Percentiles rank a stretch among this genome's conserved stretches.
These are phyloP conservation scores for Puccinia polysora DNA, from an alignment of 1,284 basidiomycete genomes.

Conservation along the genomic window DNA sequence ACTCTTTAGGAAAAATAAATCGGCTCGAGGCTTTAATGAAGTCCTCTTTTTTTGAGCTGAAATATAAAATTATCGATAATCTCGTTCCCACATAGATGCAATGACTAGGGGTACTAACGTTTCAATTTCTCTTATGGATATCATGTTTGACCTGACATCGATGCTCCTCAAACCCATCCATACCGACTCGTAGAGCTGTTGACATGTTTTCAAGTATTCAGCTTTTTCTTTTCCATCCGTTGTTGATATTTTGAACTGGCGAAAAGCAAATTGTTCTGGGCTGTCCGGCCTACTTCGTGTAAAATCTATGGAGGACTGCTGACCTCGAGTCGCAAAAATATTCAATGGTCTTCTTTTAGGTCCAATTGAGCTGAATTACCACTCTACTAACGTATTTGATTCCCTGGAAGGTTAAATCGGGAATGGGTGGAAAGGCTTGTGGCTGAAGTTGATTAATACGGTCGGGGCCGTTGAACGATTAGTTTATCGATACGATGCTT, in stretches of 20 bases:
- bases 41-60: too few species aligned
- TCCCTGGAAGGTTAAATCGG: constrained; percentile 7
- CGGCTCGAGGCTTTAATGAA: too few species aligned
- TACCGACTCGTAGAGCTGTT: constrained; percentile 12
- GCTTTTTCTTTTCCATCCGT: neutral
- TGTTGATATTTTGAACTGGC: neutral
- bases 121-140: constrained; percentile 15
- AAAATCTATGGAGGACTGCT: constrained; percentile 21
- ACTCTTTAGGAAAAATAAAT: neutral
- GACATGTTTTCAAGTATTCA: constrained; percentile 6
- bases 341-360: neutral
- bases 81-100: too few species aligned
- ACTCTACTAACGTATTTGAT: constrained; percentile 17
- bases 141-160: neutral
- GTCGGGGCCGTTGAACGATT: too few species aligned
- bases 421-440: neutral
- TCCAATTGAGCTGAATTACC: neutral
- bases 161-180: constrained; percentile 14
- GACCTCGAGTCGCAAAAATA: neutral
- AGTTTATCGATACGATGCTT: neutral
- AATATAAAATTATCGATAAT: too few species aligned
- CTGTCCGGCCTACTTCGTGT: neutral
- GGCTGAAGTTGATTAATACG: too few species aligned
- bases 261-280: constrained; percentile 2
- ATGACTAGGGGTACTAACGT: neutral